Evolutionary conservation across 352 stramenopile species (phyloP).

Genomic region (Aphanomyces euteiches): DNA sequence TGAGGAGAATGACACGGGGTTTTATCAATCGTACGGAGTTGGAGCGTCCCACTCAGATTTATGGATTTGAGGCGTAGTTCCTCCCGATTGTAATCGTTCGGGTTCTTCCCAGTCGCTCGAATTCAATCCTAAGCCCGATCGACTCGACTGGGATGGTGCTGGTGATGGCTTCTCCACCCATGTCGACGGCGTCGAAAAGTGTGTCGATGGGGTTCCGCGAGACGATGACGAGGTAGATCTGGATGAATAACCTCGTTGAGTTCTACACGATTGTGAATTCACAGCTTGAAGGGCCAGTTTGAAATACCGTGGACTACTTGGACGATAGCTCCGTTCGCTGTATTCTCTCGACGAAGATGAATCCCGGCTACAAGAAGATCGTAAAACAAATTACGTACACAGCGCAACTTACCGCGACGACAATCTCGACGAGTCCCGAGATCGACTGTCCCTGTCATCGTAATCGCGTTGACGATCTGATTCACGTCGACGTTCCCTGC

Average conservation of each 20-base stretch:
- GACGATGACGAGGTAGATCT: background rate
- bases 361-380: background rate
- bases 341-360: background rate
- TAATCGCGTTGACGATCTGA: background rate
- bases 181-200: slow-evolving; percentile 19
- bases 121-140: slow-evolving; percentile 38
- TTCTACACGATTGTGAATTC: background rate
- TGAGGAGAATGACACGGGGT: background rate
- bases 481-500: slow-evolving; percentile 1
- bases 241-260: background rate
- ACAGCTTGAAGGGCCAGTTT: background rate
- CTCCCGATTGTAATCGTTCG: slow-evolving; percentile 54
- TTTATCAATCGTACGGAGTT: slow-evolving; percentile 36
- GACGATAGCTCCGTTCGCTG: background rate
- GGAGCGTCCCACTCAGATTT: slow-evolving; percentile 49
- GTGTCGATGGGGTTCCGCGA: background rate
- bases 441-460: background rate
- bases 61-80: slow-evolving; percentile 12
- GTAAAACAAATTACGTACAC: background rate
- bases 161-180: slow-evolving; percentile 29
- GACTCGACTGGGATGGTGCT: background rate
- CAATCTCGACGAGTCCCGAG: background rate
- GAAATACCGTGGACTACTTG: background rate
- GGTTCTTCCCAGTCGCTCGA: slow-evolving; percentile 73
- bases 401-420: slow-evolving; percentile 9